Evolutionary conservation across 495 filamentous ascomycete genomes (phyloP), one percentile per base, ranked within the genome.

Genomic region (Penicillium pancosmium): DNA sequence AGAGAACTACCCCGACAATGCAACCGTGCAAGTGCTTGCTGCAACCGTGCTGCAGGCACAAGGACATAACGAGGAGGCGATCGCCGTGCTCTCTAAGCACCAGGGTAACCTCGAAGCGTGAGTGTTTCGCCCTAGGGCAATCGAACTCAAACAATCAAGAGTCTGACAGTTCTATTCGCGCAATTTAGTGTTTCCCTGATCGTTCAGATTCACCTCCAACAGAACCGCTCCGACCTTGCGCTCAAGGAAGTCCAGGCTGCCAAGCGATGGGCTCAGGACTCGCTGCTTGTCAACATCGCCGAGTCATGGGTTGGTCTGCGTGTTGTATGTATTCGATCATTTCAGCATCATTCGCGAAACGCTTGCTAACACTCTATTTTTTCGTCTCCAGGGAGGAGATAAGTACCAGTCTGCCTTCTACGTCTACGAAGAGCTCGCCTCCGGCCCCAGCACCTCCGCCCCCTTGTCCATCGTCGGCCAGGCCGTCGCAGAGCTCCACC

Each of bases 391-490:
- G 91, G 94, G 94, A 68, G 92, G 92, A 60, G 93, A 97, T 61
- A 92, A 90, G 73, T 98, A 98, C 79, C 94, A 98, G 73, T 89
- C 91, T 63, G 89, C 93, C 36, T 98, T 94, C 78, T 98, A 98
- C 82, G 93, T 98, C 64, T 98, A 91, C 69, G 93, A 97, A 76
- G 94, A 98, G 73, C 86, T 98, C 40, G 94, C 94, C 19, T 89
- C 95, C 72, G 86, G 89, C 21, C 88, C 91, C 16, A 84, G 88
- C 51, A 85, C 89, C 1, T 75, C 83, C 50, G 82, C 85, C 38
- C 81, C 83, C 25, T 69, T 80, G 35, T 82, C 81, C 25, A 84
- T 96, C 38, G 82, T 96, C 61, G 88, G 88, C 34, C 94, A 98
- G 80, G 93, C 92, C 27, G 87, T 98, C 27, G 87, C 91, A 38